Evolutionary conservation across 148 eudicot genomes (phyloP).

Genomic region (Gaultheria prostrata): DNA sequence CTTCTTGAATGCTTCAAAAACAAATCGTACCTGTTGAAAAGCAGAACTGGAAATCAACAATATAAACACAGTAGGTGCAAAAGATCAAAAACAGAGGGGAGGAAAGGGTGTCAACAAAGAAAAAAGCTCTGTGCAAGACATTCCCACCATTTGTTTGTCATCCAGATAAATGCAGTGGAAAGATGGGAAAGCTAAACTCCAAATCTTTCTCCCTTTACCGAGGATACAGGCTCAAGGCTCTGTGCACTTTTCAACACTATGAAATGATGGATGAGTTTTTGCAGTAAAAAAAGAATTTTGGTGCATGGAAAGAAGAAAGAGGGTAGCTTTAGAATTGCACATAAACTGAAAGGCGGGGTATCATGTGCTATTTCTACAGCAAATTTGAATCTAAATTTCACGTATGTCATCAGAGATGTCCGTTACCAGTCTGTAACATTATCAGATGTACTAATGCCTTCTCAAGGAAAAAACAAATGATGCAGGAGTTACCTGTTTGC

Average conservation of each 20-base stretch:
- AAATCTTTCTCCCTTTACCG: not conserved
- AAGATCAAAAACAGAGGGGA: not conserved
- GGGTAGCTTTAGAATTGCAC: not conserved
- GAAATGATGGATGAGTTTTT: not conserved
- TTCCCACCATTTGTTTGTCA: not conserved
- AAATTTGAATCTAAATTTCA: not conserved
- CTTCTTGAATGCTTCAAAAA: conserved; percentile 79
- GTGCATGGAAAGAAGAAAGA: not conserved
- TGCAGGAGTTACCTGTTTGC: conserved; percentile 71
- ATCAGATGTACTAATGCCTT: not conserved
- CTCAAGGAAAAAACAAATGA: conserved; percentile 1
- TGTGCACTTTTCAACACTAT: not conserved
- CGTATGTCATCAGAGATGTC: not conserved
- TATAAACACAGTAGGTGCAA: not conserved
- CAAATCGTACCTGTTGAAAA: conserved; percentile 66
- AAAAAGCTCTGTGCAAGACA: not conserved
- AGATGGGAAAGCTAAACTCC: conserved; percentile 4
- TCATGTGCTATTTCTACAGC: not conserved
- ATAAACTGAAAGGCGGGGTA: not conserved
- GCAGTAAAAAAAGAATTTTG: not conserved
- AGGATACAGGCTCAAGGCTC: not conserved
- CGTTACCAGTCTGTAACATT: not conserved
- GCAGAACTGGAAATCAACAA: not conserved
- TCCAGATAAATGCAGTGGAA: not conserved
- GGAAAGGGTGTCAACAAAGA: conserved; percentile 2